phyloP scores from a whole-genome alignment of 305 asterid species.

The Fraxinus xanthoxyloides region DNA sequence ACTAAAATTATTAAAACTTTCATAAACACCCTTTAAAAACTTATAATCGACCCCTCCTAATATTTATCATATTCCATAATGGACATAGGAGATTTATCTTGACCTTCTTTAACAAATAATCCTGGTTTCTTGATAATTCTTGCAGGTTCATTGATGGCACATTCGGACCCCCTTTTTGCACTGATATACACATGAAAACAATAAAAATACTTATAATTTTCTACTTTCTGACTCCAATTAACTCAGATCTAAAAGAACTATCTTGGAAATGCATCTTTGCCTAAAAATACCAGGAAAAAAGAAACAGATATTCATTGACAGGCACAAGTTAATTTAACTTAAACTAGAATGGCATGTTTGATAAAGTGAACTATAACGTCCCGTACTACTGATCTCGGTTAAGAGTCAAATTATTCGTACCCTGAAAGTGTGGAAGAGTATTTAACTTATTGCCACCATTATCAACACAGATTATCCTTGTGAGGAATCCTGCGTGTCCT shows the following conservation, averaged over 20 bases:
- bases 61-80: not conserved
- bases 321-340: not conserved
- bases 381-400: not conserved
- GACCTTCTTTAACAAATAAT: not conserved
- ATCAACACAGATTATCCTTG: not conserved
- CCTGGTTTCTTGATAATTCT: not conserved
- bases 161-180: not conserved
- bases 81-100: not conserved
- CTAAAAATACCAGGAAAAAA: not conserved
- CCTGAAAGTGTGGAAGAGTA: not conserved
- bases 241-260: conserved; percentile 2
- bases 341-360: not conserved
- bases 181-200: not conserved
- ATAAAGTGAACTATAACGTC: not conserved
- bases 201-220: not conserved
- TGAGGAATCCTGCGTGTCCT: conserved; percentile 1
- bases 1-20: not conserved
- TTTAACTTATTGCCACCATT: not conserved
- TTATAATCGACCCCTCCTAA: not conserved
- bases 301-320: not conserved
- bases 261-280: not conserved
- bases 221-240: not conserved
- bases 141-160: not conserved
- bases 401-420: not conserved
- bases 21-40: not conserved